A percentile compares a stretch with the other conserved stretches of the same genome.
Evolutionary conservation across 371 early-diverging fungal species (phyloP).

Genomic region (Lichtheimia hyalospora): DNA sequence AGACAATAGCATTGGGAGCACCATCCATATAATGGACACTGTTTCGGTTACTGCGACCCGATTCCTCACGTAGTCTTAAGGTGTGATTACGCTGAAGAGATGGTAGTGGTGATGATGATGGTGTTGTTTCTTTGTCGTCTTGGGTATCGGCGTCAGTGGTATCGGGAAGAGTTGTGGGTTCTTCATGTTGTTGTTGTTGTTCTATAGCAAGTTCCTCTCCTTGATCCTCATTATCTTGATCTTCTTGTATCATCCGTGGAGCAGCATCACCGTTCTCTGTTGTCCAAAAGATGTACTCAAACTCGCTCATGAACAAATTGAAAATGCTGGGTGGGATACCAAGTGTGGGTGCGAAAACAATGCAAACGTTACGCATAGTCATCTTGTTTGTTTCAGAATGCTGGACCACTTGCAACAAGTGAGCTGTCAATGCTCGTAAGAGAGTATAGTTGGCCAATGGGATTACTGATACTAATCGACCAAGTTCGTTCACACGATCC

Average conservation of each 20-base stretch:
- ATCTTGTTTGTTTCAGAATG: constrained; percentile 67
- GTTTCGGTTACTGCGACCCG: constrained; percentile 41
- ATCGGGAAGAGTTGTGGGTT: background rate
- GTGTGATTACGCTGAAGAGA: constrained; percentile 13
- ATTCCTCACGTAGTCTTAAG: constrained; percentile 14
- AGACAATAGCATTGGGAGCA: constrained; percentile 44
- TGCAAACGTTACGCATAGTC: constrained; percentile 74
- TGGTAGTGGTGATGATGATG: background rate
- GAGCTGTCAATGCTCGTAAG: constrained; percentile 61
- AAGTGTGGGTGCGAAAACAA: constrained; percentile 73
- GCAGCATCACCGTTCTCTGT: constrained; percentile 35
- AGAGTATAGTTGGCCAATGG: constrained; percentile 65
- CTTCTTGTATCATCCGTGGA: constrained; percentile 7
- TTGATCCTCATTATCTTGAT: constrained; percentile 13
- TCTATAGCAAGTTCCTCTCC: constrained; percentile 2
- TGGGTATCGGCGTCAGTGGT: background rate
- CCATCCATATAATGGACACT: constrained; percentile 44
- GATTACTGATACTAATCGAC: constrained; percentile 54
- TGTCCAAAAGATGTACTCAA: constrained; percentile 61
- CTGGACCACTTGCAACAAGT: constrained; percentile 66
- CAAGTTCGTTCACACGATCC: constrained; percentile 62
- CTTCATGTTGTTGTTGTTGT: background rate
- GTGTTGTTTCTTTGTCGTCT: background rate
- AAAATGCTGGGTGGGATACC: constrained; percentile 72
- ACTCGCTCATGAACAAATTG: constrained; percentile 70